Percentiles rank a stretch among this genome's conserved stretches.
These are phyloP conservation scores for Auriscalpium microsporum DNA, from an alignment of 768 basidiomycete species.

Conservation along the genomic window DNA sequence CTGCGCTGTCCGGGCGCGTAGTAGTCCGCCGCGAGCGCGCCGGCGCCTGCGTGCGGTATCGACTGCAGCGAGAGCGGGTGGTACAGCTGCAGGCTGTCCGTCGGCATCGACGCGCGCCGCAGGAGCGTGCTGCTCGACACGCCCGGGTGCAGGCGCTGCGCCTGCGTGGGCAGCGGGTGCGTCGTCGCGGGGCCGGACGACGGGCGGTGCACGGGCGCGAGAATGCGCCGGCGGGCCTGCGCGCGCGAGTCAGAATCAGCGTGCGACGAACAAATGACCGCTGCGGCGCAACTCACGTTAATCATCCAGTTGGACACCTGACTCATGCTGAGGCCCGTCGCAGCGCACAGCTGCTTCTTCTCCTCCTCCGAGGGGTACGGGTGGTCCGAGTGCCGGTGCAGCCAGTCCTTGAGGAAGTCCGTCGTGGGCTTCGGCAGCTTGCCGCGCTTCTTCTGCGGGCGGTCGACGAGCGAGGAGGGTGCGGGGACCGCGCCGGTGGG, in stretches of 20 bases:
- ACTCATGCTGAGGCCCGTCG: slow-evolving; percentile 80
- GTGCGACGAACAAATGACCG: slow-evolving; percentile 12
- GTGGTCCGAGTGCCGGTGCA: slow-evolving; percentile 81
- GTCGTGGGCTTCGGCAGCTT: slow-evolving; percentile 89
- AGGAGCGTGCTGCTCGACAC: slow-evolving; percentile 15
- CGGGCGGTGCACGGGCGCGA: slow-evolving; percentile 73
- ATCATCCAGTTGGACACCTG: slow-evolving; percentile 95
- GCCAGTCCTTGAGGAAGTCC: slow-evolving; percentile 82
- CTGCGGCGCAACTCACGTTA: slow-evolving; percentile 42
- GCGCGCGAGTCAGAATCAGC: slow-evolving; percentile 1
- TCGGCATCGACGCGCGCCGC: slow-evolving; percentile 60
- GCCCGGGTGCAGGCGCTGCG: slow-evolving; percentile 11
- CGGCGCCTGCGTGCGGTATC: slow-evolving; percentile 13
- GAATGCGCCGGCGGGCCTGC: slow-evolving; percentile 74
- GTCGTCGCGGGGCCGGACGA: slow-evolving; percentile 73
- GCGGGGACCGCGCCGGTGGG: slow-evolving; percentile 36
- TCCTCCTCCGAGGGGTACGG: slow-evolving; percentile 87
- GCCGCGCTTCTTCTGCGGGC: slow-evolving; percentile 74
- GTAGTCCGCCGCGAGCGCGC: neutral
- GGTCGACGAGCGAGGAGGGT: slow-evolving; percentile 55
- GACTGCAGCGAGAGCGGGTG: slow-evolving; percentile 74
- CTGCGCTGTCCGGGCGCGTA: slow-evolving; percentile 11
- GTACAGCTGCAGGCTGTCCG: slow-evolving; percentile 66
- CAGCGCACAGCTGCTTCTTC: slow-evolving; percentile 82
- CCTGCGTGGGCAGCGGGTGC: slow-evolving; percentile 48